phyloP scores from a whole-genome alignment of 345 rosid species.

The Tarenaya hassleriana region DNA sequence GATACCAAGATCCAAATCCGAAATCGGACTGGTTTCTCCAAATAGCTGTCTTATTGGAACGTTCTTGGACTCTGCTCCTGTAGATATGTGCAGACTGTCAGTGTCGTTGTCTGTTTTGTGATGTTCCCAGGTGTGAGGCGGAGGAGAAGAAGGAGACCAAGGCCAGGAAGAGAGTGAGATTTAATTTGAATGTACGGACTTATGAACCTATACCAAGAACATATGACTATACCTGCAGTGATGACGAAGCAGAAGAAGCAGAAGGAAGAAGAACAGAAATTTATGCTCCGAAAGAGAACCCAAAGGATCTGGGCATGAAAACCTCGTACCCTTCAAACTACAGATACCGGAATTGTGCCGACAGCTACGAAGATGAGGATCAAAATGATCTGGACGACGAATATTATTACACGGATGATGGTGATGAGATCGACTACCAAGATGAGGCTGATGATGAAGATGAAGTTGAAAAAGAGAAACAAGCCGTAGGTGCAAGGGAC shows the following conservation, averaged over 20 bases:
- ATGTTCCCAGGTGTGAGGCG: conserved; percentile 11
- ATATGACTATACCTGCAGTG: conserved; percentile 29
- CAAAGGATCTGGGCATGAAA: conserved; percentile 22
- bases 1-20: no score
- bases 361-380: conserved; percentile 65
- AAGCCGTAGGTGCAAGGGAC: not conserved
- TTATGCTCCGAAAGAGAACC: conserved; percentile 12
- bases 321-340: conserved; percentile 42
- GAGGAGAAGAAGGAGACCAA: conserved; percentile 31
- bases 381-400: conserved; percentile 49
- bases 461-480: conserved; percentile 3
- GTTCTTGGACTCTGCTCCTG: not conserved
- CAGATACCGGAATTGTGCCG: conserved; percentile 51
- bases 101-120: not conserved
- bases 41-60: no score
- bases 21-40: no score
- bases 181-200: conserved; percentile 67
- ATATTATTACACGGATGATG: conserved; percentile 27
- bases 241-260: conserved; percentile 31
- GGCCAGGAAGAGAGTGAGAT: conserved; percentile 72
- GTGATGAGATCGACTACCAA: conserved; percentile 27
- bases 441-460: conserved; percentile 32
- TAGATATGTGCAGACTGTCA: not conserved
- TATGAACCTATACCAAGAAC: conserved; percentile 50
- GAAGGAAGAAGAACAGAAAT: conserved; percentile 17